These are phyloP conservation scores for Talaromyces sp. DNA, from an alignment of 2,329 filamentous ascomycete genomes.

Conservation along the genomic window DNA sequence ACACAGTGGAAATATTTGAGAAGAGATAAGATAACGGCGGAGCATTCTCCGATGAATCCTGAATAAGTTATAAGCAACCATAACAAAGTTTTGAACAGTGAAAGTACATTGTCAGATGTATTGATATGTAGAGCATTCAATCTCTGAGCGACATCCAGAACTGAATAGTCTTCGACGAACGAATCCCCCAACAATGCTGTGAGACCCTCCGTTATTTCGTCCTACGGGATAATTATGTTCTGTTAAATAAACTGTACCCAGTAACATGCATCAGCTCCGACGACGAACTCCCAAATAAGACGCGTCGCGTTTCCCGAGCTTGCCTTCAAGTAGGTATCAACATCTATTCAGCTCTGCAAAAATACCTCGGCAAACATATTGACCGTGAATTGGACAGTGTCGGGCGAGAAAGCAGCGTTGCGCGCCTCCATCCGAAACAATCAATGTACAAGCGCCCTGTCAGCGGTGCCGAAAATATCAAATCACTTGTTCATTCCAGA, in stretches of 20 bases:
- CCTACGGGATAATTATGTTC: too few relatives aligned
- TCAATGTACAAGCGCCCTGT: constrained; percentile 18
- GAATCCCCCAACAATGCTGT: background rate
- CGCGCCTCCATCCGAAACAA: constrained; percentile 8
- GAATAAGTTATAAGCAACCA: background rate
- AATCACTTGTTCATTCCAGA: constrained; percentile 21
- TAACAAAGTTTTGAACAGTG: background rate
- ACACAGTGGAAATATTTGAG: background rate
- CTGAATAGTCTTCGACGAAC: too few relatives aligned
- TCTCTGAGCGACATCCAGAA: too few relatives aligned
- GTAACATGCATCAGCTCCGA: constrained; percentile 3
- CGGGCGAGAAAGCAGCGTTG: constrained; percentile 22
- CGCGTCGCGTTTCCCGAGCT: constrained; percentile 22
- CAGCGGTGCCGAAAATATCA: constrained; percentile 17
- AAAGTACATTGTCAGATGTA: background rate
- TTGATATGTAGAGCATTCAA: too few relatives aligned
- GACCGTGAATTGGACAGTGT: constrained; percentile 16
- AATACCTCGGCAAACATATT: background rate
- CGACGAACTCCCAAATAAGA: constrained; percentile 19
- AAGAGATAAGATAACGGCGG: background rate
- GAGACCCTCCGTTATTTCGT: background rate
- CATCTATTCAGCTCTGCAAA: too few relatives aligned
- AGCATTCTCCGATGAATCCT: background rate
- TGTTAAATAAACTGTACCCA: too few relatives aligned
- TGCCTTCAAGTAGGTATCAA: constrained; percentile 21